A percentile compares a stretch with the other conserved stretches of the same genome.
phyloP scores from a whole-genome alignment of 78 protist species.

The Protostelium mycophagum region DNA sequence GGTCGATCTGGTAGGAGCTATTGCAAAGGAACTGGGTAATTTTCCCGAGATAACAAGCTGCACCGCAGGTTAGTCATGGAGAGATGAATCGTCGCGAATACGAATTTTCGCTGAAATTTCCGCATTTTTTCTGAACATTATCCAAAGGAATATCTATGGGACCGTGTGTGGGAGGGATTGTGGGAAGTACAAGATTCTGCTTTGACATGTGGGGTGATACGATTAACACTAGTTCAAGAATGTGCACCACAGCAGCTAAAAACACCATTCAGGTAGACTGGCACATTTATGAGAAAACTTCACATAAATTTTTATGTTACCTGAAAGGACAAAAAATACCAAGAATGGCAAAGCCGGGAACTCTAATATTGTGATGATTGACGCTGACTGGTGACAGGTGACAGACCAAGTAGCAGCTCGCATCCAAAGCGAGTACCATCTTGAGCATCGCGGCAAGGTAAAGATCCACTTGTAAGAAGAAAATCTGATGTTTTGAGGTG shows the following conservation, averaged over 20 bases:
- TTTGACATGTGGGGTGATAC: conserved; percentile 88
- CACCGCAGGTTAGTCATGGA: not conserved
- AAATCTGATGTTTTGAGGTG: no score
- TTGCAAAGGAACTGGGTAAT: no score
- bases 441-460: not conserved
- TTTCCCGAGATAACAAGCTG: not conserved
- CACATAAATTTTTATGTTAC: no score
- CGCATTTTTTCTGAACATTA: conserved; percentile 1
- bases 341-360: no score
- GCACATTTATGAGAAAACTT: no score
- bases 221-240: conserved; percentile 77
- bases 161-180: conserved; percentile 71
- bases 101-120: no score
- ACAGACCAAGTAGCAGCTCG: not conserved
- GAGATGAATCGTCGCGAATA: conserved; percentile 4
- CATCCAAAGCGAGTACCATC: not conserved
- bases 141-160: conserved; percentile 75
- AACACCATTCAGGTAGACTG: conserved; percentile 68
- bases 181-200: conserved; percentile 55
- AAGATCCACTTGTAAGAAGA: no score
- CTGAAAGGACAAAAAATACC: no score
- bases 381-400: not conserved
- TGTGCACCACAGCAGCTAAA: conserved; percentile 56
- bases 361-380: not conserved
- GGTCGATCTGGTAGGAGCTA: not conserved